These are phyloP conservation scores for Daldinia childiae DNA, from an alignment of 495 filamentous ascomycete species.

Conservation along the genomic window DNA sequence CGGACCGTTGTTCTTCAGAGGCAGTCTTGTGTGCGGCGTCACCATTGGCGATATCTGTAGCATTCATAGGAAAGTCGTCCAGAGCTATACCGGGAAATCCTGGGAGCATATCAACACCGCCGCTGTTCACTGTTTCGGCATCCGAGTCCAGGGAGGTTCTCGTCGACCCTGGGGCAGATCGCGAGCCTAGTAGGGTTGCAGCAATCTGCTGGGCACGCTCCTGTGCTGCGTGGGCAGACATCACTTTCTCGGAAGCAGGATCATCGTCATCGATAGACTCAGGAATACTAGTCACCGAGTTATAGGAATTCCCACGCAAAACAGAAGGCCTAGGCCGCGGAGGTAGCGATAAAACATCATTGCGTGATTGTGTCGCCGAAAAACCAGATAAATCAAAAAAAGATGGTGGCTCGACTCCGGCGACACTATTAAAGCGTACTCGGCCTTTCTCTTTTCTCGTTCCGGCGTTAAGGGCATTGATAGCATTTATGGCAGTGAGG, in stretches of 20 bases:
- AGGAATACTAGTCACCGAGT: slow-evolving; percentile 39
- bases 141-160: slow-evolving; percentile 51
- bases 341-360: slow-evolving; percentile 18
- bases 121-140: slow-evolving; percentile 32
- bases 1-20: slow-evolving; percentile 42
- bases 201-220: slow-evolving; percentile 52
- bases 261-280: slow-evolving; percentile 45
- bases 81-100: slow-evolving; percentile 34
- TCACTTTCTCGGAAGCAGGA: slow-evolving; percentile 41
- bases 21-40: slow-evolving; percentile 26
- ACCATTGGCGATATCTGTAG: slow-evolving; percentile 35
- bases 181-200: slow-evolving; percentile 44
- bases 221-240: slow-evolving; percentile 53
- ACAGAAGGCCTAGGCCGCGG: slow-evolving; percentile 47
- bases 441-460: slow-evolving; percentile 46
- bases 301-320: slow-evolving; percentile 49
- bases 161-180: slow-evolving; percentile 50
- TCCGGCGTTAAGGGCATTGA: neutral
- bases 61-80: slow-evolving; percentile 24
- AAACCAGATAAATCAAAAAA: slow-evolving; percentile 33
- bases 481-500: slow-evolving; percentile 11
- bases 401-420: slow-evolving; percentile 33
- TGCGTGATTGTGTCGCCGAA: slow-evolving; percentile 20
- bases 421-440: slow-evolving; percentile 47
- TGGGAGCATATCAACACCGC: slow-evolving; percentile 29